Conservation (phyloP, 2,329 filamentous ascomycete genomes). For the Endocalyx cinctus region DNA sequence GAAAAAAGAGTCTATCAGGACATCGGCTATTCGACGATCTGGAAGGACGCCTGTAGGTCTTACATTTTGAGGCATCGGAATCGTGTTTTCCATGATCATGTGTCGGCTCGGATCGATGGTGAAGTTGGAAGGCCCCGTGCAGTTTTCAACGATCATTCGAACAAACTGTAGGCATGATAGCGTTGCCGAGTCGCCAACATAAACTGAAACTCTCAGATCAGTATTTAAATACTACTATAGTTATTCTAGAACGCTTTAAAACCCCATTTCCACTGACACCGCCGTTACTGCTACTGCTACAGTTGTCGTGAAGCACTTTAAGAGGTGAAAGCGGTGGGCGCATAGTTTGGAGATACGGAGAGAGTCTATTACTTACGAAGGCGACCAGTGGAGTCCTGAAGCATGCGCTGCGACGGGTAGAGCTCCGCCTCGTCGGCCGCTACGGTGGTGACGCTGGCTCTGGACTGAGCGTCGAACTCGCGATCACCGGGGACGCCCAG, state of each 20-base stretch:
- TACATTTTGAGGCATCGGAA: slow-evolving; percentile 39
- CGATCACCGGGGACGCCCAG: slow-evolving; percentile 16
- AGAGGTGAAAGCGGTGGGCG: too few relatives aligned
- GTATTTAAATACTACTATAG: slow-evolving; percentile 1
- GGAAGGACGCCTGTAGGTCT: slow-evolving; percentile 51
- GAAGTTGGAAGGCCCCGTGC: slow-evolving; percentile 51
- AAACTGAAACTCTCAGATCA: slow-evolving; percentile 36
- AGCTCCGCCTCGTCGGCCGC: slow-evolving; percentile 53
- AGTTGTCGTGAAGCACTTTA: too few relatives aligned
- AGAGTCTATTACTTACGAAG: slow-evolving; percentile 46
- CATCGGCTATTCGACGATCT: slow-evolving; percentile 46
- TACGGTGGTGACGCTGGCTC: slow-evolving; percentile 36
- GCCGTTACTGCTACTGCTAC: too few relatives aligned
- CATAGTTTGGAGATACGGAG: too few relatives aligned
- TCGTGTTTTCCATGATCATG: slow-evolving; percentile 51
- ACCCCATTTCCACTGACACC: too few relatives aligned
- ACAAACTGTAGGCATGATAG: slow-evolving; percentile 58
- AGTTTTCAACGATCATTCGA: slow-evolving; percentile 54
- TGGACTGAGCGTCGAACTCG: slow-evolving; percentile 29
- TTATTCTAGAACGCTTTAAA: too few relatives aligned
- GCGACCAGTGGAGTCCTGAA: slow-evolving; percentile 54
- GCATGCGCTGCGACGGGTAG: slow-evolving; percentile 51
- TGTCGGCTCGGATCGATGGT: slow-evolving; percentile 53
- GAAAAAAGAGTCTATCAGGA: slow-evolving; percentile 57
- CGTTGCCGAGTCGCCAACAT: slow-evolving; percentile 59